phyloP scores from a whole-genome alignment of 257 asterid genomes.

The Nicotiana otophora region DNA sequence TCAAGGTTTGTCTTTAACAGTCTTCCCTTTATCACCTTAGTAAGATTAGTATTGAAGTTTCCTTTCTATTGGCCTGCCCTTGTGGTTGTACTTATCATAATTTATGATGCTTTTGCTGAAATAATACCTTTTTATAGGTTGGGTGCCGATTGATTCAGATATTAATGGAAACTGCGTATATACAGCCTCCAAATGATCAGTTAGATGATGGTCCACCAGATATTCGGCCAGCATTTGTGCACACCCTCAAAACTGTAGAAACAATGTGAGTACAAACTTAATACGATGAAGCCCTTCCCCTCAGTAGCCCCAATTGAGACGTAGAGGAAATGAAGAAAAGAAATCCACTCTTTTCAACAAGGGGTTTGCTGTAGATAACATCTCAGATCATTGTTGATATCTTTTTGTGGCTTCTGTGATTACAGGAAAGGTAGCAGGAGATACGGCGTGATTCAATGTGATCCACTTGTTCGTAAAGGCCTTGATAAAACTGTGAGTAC shows the following conservation, averaged over 20 bases:
- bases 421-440: conserved; percentile 67
- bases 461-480: conserved; percentile 90
- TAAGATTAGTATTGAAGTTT: background rate
- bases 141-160: conserved; percentile 88
- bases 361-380: background rate
- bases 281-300: background rate
- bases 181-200: conserved; percentile 78
- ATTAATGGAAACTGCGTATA: conserved; percentile 72
- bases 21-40: background rate
- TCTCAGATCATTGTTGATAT: background rate
- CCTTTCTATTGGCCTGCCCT: background rate
- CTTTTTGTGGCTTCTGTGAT: background rate
- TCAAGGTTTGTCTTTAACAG: conserved; percentile 46
- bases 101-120: conserved; percentile 1
- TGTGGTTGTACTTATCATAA: background rate
- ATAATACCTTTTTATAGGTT: conserved; percentile 44
- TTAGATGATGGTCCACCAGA: conserved; percentile 72
- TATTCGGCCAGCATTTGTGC: conserved; percentile 89
- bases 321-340: background rate
- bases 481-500: conserved; percentile 81
- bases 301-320: background rate
- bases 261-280: conserved; percentile 51
- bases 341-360: conserved; percentile 3
- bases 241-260: conserved; percentile 63
- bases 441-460: conserved; percentile 94